Conservation (phyloP, 371 early-diverging fungal genomes). For the Neoconidiobolus thromboides region DNA sequence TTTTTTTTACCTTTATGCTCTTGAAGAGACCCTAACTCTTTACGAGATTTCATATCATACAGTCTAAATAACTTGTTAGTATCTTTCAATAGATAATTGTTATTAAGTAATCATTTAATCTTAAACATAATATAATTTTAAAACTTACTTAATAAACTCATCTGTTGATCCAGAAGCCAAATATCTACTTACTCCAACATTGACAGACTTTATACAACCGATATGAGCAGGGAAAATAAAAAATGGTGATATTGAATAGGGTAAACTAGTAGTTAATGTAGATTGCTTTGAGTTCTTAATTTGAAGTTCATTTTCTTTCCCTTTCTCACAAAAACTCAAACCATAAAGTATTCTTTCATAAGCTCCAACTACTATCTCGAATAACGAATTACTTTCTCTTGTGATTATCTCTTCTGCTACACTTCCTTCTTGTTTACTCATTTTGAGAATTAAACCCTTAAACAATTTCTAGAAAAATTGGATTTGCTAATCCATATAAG, state of each 20-base stretch:
- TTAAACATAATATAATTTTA: not conserved
- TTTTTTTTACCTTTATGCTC: constrained; percentile 50
- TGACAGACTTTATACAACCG: constrained; percentile 70
- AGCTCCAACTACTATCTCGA: constrained; percentile 55
- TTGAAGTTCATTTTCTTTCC: constrained; percentile 2
- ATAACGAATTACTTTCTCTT: not conserved
- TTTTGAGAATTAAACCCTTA: too few relatives aligned
- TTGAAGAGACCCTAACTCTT: constrained; percentile 76
- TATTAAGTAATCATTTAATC: not conserved
- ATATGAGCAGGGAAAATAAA: constrained; percentile 93
- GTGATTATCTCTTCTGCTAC: too few relatives aligned
- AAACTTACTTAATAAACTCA: constrained; percentile 57
- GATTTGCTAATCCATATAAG: too few relatives aligned
- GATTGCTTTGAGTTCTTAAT: not conserved
- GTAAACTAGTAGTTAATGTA: not conserved
- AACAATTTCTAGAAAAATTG: too few relatives aligned
- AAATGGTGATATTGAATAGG: constrained; percentile 31
- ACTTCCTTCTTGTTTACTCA: too few relatives aligned
- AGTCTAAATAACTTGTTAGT: constrained; percentile 19
- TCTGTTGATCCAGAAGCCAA: constrained; percentile 92
- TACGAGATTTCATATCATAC: constrained; percentile 69
- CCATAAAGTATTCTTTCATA: constrained; percentile 94
- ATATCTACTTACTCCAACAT: constrained; percentile 39
- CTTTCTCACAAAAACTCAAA: constrained; percentile 42
- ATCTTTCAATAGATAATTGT: not conserved